A percentile compares a stretch with the other conserved stretches of the same genome.
These are phyloP conservation scores for Euptelea pleiosperma DNA, from an alignment of 164 flowering plant species.

Conservation along the genomic window DNA sequence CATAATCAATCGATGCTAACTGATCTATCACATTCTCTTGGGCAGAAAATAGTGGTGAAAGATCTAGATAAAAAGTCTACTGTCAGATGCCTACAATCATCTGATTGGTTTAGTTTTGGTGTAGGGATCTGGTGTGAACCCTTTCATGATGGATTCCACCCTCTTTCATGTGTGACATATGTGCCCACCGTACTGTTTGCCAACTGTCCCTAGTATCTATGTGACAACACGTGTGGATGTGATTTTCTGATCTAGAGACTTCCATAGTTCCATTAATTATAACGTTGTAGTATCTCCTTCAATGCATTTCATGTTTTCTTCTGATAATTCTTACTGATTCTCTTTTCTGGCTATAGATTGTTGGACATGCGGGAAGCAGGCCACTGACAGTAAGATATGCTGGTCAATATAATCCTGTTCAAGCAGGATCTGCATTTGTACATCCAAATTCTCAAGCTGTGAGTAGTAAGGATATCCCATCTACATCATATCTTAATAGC, in stretches of 20 bases:
- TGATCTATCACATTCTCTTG: too few relatives aligned
- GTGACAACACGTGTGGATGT: background rate
- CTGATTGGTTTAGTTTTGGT: too few relatives aligned
- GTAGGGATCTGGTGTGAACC: too few relatives aligned
- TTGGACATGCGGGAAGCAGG: slow-evolving; percentile 53
- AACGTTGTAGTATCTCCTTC: background rate
- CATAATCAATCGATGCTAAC: too few relatives aligned
- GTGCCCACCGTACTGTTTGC: too few relatives aligned
- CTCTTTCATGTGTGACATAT: too few relatives aligned
- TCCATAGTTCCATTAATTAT: background rate
- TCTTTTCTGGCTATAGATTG: slow-evolving; percentile 33
- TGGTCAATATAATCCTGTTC: slow-evolving; percentile 51
- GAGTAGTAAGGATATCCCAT: slow-evolving; percentile 21
- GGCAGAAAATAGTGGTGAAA: too few relatives aligned
- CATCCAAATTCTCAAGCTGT: slow-evolving; percentile 65
- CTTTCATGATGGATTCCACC: too few relatives aligned
- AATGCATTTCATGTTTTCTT: background rate
- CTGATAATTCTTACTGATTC: background rate
- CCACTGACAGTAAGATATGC: slow-evolving; percentile 49
- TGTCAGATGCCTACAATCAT: too few relatives aligned
- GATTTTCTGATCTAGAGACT: too few relatives aligned
- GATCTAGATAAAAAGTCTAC: too few relatives aligned
- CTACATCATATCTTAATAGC: background rate
- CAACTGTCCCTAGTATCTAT: background rate
- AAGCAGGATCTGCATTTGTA: slow-evolving; percentile 44